Base-by-base conservation (phyloP, 2,329 filamentous ascomycete species). In the Colletotrichum caudatum region DNA sequence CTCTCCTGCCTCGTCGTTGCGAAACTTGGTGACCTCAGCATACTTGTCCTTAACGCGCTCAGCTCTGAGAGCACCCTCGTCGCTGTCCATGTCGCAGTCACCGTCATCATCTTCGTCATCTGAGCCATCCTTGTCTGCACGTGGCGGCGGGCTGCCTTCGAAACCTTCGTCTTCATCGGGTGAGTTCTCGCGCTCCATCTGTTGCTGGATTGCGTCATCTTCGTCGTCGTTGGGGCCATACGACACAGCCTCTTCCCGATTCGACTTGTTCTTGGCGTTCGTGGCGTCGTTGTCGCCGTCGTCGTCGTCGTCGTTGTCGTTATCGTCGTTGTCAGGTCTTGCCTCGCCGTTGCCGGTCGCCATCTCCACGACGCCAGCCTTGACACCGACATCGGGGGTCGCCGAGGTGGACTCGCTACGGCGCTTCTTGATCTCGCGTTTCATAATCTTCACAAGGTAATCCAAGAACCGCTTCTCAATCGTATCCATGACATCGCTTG, bases 171-270 rank as follows among this genome's bases (percentile, higher is more conserved):
- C 87, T 46, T 71, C 70, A 2, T 87, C 87, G 9, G 84, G 82
- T 2, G 86, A 85, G 2, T 85, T 86, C 63, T 91, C 90, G 41
- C 84, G 85, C 67, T 89, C 87, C 77, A 92, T 87, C 69, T 88
- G 86, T 64, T 85, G 84, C 76, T 92, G 91, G 66, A 97, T 90
- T 46, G 88, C 91, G 75, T 94, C 89, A 78, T 98, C 96, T 5
- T 95, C 95, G 6, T 97, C 95, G 78, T 98, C 96, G 58, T 97
- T 97, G 44, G 92, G 93, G 50, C 94, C 95, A 76, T 98, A 98
- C 18, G 94, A 96, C 2, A 95, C 91, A 39, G 92, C 93, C 81
- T 97, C 93, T 64, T 88, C 86, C 51, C 93, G 91, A 79, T 97
- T 96, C 57, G 90, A 89, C 76, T 88, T 90, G 77, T 91, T 88